These are phyloP conservation scores for Solanum hybrid DNA, from an alignment of 305 asterid species.

Conservation along the genomic window DNA sequence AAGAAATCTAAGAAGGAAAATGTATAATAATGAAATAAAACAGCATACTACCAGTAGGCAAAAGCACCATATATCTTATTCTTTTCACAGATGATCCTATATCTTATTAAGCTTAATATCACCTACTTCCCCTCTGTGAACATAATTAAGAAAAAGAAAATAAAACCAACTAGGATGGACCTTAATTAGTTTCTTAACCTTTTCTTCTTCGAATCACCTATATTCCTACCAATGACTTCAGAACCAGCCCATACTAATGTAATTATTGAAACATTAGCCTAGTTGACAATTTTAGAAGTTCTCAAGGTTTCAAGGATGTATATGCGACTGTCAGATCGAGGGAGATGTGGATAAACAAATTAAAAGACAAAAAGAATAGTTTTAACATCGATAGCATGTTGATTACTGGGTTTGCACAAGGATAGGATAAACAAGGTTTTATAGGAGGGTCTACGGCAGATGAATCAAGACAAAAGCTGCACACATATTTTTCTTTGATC, in stretches of 20 bases:
- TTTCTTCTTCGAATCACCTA: not conserved
- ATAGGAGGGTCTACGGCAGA: not conserved
- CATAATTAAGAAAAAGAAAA: not conserved
- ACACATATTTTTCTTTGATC: not conserved
- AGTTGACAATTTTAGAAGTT: not conserved
- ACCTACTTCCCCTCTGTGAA: not conserved
- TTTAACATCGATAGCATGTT: not conserved
- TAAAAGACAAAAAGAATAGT: not conserved
- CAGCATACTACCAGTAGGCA: not conserved
- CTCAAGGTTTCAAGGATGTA: not conserved
- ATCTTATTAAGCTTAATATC: not conserved
- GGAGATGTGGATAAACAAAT: not conserved
- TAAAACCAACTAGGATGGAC: not conserved
- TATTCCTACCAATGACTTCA: not conserved
- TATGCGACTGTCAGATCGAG: not conserved
- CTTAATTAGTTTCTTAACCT: not conserved
- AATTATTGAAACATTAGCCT: not conserved
- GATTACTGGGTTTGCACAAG: not conserved
- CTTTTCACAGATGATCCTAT: not conserved
- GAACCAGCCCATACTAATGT: not conserved
- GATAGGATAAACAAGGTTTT: not conserved
- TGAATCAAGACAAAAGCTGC: not conserved
- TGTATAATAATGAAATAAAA: not conserved
- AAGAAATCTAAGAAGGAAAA: not conserved
- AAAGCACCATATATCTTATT: not conserved